phyloP scores from a whole-genome alignment of 2,329 filamentous ascomycete species.

The Leptographium galeiforme region DNA sequence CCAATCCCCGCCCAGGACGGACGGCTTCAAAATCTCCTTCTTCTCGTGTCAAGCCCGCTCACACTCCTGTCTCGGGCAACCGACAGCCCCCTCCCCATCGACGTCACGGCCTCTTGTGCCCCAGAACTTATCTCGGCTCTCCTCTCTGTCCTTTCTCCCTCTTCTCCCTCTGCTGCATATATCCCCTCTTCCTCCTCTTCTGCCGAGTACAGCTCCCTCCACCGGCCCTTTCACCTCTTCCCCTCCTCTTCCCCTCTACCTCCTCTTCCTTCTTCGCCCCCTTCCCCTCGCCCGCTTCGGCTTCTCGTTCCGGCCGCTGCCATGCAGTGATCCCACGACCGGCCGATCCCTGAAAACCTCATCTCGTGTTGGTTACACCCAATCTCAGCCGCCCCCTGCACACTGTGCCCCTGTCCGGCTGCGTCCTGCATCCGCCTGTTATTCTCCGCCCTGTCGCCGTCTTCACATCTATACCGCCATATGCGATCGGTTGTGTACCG shows the following conservation, averaged over 20 bases:
- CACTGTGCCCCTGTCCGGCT: background rate
- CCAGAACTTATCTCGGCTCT: background rate
- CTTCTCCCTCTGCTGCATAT: background rate
- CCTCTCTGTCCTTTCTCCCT: background rate
- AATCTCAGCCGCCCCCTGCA: background rate
- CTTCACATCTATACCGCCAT: background rate
- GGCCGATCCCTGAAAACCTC: background rate
- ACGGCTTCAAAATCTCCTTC: too few species aligned
- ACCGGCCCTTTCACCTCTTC: background rate
- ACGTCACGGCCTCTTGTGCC: too few species aligned
- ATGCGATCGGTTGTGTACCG: too few species aligned
- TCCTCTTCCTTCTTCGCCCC: too few species aligned
- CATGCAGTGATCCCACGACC: background rate
- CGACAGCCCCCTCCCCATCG: too few species aligned
- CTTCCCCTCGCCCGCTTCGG: background rate
- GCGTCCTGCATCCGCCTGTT: background rate
- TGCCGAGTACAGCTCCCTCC: too few species aligned
- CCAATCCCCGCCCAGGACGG: too few species aligned
- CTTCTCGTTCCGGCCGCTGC: background rate
- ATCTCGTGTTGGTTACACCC: background rate
- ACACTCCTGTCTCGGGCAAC: too few species aligned
- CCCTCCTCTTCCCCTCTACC: background rate
- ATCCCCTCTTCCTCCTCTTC: background rate
- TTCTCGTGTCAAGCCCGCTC: too few species aligned
- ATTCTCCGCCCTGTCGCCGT: background rate